phyloP scores from a whole-genome alignment of 306 rosid species.

The Trifolium dubium region DNA sequence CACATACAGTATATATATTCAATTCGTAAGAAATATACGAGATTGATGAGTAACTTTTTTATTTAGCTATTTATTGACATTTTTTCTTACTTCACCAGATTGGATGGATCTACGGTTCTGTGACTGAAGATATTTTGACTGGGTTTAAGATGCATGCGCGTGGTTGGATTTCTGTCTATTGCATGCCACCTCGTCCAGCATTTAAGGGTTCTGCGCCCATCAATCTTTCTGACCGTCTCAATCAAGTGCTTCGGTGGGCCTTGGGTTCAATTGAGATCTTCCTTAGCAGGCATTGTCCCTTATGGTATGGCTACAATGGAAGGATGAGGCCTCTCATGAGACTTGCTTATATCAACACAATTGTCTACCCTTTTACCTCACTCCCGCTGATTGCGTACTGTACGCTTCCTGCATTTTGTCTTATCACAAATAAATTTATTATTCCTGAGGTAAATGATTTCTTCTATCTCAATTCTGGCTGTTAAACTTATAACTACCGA shows the following conservation, averaged over 20 bases:
- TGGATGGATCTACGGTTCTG: constrained; percentile 99
- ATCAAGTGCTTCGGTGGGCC: constrained; percentile 99
- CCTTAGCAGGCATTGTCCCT: constrained; percentile 98
- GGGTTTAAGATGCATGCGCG: constrained; percentile 99
- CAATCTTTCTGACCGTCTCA: constrained; percentile 99
- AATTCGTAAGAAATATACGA: neutral
- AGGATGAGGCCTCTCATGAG: constrained; percentile 78
- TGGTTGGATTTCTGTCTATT: constrained; percentile 97
- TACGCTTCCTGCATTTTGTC: constrained; percentile 95
- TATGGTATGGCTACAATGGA: constrained; percentile 98
- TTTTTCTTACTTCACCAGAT: constrained; percentile 60
- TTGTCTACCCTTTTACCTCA: constrained; percentile 93
- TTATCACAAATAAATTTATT: constrained; percentile 89
- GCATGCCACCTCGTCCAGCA: constrained; percentile 99
- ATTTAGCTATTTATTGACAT: constrained; percentile 16
- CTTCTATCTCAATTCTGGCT: constrained; percentile 22
- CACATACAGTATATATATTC: neutral
- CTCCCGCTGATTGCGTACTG: constrained; percentile 90
- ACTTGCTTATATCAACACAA: constrained; percentile 91
- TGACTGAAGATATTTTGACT: constrained; percentile 98
- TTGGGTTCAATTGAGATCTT: constrained; percentile 97
- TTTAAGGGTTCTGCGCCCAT: constrained; percentile 99
- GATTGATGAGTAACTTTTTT: constrained; percentile 29
- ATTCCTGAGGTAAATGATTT: constrained; percentile 82
- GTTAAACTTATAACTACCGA: neutral